A percentile compares a stretch with the other conserved stretches of the same genome.
phyloP scores from a whole-genome alignment of 1,284 basidiomycete genomes.

The Malassezia cuniculi region DNA sequence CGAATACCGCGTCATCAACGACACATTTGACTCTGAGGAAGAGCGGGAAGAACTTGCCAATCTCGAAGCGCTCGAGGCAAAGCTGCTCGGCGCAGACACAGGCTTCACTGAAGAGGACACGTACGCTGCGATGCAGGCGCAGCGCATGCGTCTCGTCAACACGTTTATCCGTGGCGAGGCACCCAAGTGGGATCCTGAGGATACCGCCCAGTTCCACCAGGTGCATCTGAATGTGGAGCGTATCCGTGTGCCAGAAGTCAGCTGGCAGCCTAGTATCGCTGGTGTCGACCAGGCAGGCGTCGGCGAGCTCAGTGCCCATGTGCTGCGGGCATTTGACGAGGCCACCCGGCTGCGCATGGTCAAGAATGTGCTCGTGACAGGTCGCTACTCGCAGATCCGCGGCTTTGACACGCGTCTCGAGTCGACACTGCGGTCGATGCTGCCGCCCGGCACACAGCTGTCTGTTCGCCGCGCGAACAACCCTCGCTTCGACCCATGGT shows the following conservation, averaged over 20 bases:
- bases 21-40: slow-evolving; percentile 74
- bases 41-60: slow-evolving; percentile 79
- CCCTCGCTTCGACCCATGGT: slow-evolving; percentile 70
- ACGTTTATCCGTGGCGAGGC: slow-evolving; percentile 56
- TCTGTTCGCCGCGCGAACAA: slow-evolving; percentile 51
- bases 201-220: slow-evolving; percentile 56
- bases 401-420: slow-evolving; percentile 51
- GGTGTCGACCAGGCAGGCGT: slow-evolving; percentile 89
- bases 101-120: slow-evolving; percentile 70
- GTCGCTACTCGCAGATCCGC: slow-evolving; percentile 16
- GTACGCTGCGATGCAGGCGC: slow-evolving; percentile 61
- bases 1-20: slow-evolving; percentile 90
- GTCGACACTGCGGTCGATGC: slow-evolving; percentile 47
- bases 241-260: slow-evolving; percentile 81
- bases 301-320: slow-evolving; percentile 73
- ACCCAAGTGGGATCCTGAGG: slow-evolving; percentile 37
- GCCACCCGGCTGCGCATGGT: slow-evolving; percentile 55
- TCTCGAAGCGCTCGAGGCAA: slow-evolving; percentile 64
- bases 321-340: slow-evolving; percentile 64
- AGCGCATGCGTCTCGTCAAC: slow-evolving; percentile 67
- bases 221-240: slow-evolving; percentile 88
- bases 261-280: slow-evolving; percentile 83
- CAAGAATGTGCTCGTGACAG: slow-evolving; percentile 20
- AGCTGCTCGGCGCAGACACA: slow-evolving; percentile 70
- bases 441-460: slow-evolving; percentile 22